Percentiles rank a stretch among this genome's conserved stretches.
phyloP scores from a whole-genome alignment of 1,284 basidiomycete genomes.

The Tilletia horrida region DNA sequence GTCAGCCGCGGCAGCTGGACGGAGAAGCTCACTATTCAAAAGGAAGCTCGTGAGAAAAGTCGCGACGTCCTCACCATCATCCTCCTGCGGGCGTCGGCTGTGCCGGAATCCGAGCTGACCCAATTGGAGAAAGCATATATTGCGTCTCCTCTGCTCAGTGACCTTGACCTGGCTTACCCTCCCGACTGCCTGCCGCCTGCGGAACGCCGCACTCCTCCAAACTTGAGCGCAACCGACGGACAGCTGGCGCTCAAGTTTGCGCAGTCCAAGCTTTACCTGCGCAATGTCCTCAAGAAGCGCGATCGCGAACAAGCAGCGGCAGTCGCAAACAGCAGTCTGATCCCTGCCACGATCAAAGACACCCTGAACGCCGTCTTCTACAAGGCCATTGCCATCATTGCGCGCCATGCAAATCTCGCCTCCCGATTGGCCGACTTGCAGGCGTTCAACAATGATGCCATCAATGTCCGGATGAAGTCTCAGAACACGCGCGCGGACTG shows the following conservation, averaged over 20 bases:
- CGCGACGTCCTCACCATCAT: conserved; percentile 50
- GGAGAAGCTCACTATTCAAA: conserved; percentile 36
- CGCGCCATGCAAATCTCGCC: conserved; percentile 37
- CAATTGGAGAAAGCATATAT: conserved; percentile 48
- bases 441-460: conserved; percentile 47
- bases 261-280: conserved; percentile 46
- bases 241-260: conserved; percentile 49
- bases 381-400: conserved; percentile 35
- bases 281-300: conserved; percentile 46
- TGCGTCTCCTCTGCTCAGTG: conserved; percentile 43
- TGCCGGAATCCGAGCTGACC: conserved; percentile 28
- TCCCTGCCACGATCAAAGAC: conserved; percentile 50
- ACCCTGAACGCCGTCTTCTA: conserved; percentile 48
- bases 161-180: conserved; percentile 44
- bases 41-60: conserved; percentile 32
- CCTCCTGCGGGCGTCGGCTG: conserved; percentile 25
- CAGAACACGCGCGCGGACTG: conserved; percentile 42
- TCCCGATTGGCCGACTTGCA: conserved; percentile 49
- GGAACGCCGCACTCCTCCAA: conserved; percentile 27
- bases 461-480: conserved; percentile 39
- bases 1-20: conserved; percentile 42
- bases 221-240: conserved; percentile 39
- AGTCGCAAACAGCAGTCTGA: conserved; percentile 41
- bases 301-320: conserved; percentile 47
- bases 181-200: conserved; percentile 30